These are phyloP conservation scores for Neodidymelliopsis sp. DNA, from an alignment of 2,329 filamentous ascomycete species.

Conservation along the genomic window DNA sequence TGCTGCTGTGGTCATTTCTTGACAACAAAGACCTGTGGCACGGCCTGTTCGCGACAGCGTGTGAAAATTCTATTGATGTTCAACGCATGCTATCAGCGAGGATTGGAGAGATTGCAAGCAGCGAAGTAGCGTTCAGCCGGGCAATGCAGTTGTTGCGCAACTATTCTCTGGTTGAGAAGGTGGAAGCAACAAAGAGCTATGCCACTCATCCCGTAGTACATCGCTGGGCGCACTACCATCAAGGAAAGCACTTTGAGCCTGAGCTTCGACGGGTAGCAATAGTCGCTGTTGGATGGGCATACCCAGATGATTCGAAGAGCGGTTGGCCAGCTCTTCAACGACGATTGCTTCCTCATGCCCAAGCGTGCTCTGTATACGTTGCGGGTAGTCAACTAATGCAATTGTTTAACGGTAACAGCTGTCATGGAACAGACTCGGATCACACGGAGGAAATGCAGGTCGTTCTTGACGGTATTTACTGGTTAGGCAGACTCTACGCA, in stretches of 20 bases:
- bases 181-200: conserved; percentile 20
- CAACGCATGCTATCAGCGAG: conserved; percentile 21
- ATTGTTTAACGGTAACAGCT: not conserved
- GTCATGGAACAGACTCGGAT: conserved; percentile 18
- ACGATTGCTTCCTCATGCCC: conserved; percentile 28
- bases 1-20: conserved; percentile 40
- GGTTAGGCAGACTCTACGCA: conserved; percentile 20
- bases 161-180: conserved; percentile 35
- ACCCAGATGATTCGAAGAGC: conserved; percentile 14
- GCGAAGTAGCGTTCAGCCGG: conserved; percentile 24
- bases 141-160: conserved; percentile 30
- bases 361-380: conserved; percentile 11
- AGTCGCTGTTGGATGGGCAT: conserved; percentile 21
- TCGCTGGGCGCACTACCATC: conserved; percentile 22
- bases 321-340: conserved; percentile 21
- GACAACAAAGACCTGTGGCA: conserved; percentile 38
- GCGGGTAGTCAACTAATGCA: not conserved
- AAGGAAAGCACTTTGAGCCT: conserved; percentile 20
- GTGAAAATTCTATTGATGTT: conserved; percentile 3
- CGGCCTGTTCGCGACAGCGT: conserved; percentile 28
- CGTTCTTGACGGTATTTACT: conserved; percentile 26
- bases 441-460: conserved; percentile 24
- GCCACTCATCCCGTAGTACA: conserved; percentile 31
- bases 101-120: conserved; percentile 20
- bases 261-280: conserved; percentile 19